Conservation (phyloP, 2,329 filamentous ascomycete species). For the Alternaria sp. region DNA sequence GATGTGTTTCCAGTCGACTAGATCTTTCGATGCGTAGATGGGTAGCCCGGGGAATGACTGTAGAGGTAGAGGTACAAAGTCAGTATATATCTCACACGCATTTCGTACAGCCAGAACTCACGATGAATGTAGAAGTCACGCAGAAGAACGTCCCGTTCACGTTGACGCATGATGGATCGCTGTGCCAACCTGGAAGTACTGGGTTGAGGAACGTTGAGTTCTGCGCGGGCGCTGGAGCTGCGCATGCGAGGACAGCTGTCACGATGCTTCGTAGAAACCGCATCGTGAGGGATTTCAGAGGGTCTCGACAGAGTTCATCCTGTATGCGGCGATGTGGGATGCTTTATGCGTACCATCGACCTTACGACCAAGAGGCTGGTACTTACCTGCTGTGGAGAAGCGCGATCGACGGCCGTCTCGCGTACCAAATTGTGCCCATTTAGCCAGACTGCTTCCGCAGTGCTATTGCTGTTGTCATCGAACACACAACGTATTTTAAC, state of each 20-base stretch:
- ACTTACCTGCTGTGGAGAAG: not conserved
- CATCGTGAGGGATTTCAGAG: not conserved
- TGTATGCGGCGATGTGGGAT: not conserved
- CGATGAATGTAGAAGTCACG: constrained; percentile 60
- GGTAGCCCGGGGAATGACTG: constrained; percentile 59
- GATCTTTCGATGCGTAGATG: constrained; percentile 58
- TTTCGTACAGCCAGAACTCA: too few species aligned
- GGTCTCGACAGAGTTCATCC: not conserved
- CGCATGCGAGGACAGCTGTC: not conserved
- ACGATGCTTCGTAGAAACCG: not conserved
- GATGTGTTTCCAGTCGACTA: constrained; percentile 32
- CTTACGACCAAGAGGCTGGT: not conserved
- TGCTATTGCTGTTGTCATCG: not conserved
- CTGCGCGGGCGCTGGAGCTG: not conserved
- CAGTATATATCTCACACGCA: too few species aligned
- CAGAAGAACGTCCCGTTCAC: constrained; percentile 54
- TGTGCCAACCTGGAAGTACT: constrained; percentile 58
- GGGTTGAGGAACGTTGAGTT: constrained; percentile 47
- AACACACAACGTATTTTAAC: not conserved
- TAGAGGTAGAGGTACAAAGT: too few species aligned
- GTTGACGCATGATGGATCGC: constrained; percentile 55
- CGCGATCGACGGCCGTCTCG: not conserved
- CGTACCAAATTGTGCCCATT: not conserved
- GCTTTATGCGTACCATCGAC: not conserved
- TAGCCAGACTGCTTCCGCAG: not conserved